Conservation (phyloP, 1,284 basidiomycete species). For the Taiwanofungus camphoratus region DNA sequence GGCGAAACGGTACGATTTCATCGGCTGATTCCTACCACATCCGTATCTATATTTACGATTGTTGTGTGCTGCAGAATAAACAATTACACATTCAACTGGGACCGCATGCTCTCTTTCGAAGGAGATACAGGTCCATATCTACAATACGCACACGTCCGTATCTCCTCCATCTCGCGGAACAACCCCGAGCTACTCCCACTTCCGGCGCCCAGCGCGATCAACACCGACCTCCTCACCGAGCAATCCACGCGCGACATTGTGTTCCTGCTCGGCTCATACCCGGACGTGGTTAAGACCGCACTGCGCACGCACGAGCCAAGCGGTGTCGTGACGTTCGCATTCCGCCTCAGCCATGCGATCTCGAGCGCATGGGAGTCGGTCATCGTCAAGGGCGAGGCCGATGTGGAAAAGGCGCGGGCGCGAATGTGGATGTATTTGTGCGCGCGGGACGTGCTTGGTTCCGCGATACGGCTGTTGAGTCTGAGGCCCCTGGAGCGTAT, state of each 20-base stretch:
- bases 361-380: slow-evolving; percentile 83
- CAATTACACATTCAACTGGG: slow-evolving; percentile 95
- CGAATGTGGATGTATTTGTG: slow-evolving; percentile 87
- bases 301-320: slow-evolving; percentile 87
- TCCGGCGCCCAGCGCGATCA: slow-evolving; percentile 61
- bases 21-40: slow-evolving; percentile 3
- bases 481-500: slow-evolving; percentile 90
- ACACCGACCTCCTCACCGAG: slow-evolving; percentile 63
- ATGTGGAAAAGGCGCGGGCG: slow-evolving; percentile 57
- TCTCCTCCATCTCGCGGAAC: slow-evolving; percentile 91
- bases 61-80: slow-evolving; percentile 67
- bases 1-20: slow-evolving; percentile 68
- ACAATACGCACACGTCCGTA: slow-evolving; percentile 94
- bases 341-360: slow-evolving; percentile 77
- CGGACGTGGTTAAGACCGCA: slow-evolving; percentile 84
- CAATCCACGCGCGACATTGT: slow-evolving; percentile 83
- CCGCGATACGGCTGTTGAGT: slow-evolving; percentile 85
- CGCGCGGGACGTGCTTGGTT: slow-evolving; percentile 84
- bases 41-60: slow-evolving; percentile 1
- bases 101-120: slow-evolving; percentile 93
- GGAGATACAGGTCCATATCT: slow-evolving; percentile 96
- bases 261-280: slow-evolving; percentile 85
- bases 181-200: slow-evolving; percentile 87
- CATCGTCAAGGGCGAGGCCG: slow-evolving; percentile 28
- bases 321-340: slow-evolving; percentile 79